These are phyloP conservation scores for Phytophthora podocarpi DNA, from an alignment of 352 stramenopile species.

Conservation along the genomic window DNA sequence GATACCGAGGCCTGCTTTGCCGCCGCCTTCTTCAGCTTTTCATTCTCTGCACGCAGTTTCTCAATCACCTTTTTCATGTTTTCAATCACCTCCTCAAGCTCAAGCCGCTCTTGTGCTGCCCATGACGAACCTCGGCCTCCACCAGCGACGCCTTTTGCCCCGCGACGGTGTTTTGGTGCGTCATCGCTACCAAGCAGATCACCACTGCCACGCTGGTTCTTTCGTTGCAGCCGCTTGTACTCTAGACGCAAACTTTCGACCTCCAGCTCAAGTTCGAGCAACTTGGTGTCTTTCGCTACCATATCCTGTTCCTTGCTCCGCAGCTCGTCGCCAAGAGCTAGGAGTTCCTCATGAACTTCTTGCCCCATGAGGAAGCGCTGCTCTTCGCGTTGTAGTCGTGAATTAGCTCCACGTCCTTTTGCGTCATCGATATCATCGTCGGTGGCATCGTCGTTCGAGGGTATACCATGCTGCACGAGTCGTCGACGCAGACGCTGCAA, in stretches of 20 bases:
- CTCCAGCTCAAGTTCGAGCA: slow-evolving; percentile 76
- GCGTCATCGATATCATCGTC: slow-evolving; percentile 12
- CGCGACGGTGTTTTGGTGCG: slow-evolving; percentile 7
- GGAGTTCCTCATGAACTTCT: slow-evolving; percentile 54
- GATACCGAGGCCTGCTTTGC: slow-evolving; percentile 36
- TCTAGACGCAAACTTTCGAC: slow-evolving; percentile 73
- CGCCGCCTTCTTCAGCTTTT: slow-evolving; percentile 46
- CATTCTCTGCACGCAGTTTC: slow-evolving; percentile 76
- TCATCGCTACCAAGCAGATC: slow-evolving; percentile 6
- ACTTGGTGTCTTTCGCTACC: slow-evolving; percentile 61
- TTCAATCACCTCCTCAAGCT: slow-evolving; percentile 78
- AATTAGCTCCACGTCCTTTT: slow-evolving; percentile 2
- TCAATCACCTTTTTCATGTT: slow-evolving; percentile 88
- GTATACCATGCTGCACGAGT: slow-evolving; percentile 41
- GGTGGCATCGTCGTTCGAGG: slow-evolving; percentile 10
- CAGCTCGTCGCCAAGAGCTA: slow-evolving; percentile 48
- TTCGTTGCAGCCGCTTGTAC: slow-evolving; percentile 57
- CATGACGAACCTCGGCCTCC: slow-evolving; percentile 12
- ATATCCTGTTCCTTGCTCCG: slow-evolving; percentile 54
- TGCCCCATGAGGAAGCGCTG: slow-evolving; percentile 48
- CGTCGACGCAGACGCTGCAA: slow-evolving; percentile 51
- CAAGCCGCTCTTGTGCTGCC: slow-evolving; percentile 45
- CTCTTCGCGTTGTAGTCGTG: slow-evolving; percentile 49
- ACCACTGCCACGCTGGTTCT: slow-evolving; percentile 17
- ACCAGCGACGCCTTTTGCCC: slow-evolving; percentile 4